A percentile compares a stretch with the other conserved stretches of the same genome.
Conservation (phyloP, 2,329 filamentous ascomycete species). For the Rhinocladiella similis region DNA sequence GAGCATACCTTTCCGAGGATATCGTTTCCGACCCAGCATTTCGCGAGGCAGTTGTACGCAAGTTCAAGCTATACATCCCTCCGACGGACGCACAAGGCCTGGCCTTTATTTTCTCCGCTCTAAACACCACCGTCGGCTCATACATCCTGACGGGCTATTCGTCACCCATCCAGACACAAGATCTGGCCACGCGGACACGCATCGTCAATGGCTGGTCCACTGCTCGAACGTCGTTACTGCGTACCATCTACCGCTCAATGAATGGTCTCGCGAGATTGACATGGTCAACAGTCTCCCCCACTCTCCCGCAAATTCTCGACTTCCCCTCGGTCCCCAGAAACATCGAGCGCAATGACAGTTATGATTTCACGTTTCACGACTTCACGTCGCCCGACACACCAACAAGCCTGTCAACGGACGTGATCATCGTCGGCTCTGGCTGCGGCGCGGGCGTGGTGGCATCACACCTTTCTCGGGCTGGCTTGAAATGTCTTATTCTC, state of each 20-base stretch:
- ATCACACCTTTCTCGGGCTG: slow-evolving; percentile 50
- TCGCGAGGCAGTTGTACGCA: slow-evolving; percentile 48
- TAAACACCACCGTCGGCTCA: slow-evolving; percentile 58
- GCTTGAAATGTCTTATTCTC: slow-evolving; percentile 71
- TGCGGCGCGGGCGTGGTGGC: slow-evolving; percentile 75
- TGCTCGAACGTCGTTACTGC: slow-evolving; percentile 54
- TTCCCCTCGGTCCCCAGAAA: slow-evolving; percentile 57
- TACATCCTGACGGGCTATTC: slow-evolving; percentile 58
- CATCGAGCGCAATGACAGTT: slow-evolving; percentile 52
- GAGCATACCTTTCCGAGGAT: slow-evolving; percentile 50
- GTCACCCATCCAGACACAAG: slow-evolving; percentile 55
- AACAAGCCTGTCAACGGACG: slow-evolving; percentile 67
- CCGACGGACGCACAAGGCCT: slow-evolving; percentile 51
- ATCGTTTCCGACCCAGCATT: slow-evolving; percentile 52
- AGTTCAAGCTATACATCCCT: slow-evolving; percentile 51
- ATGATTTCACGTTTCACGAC: slow-evolving; percentile 59
- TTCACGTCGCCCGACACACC: slow-evolving; percentile 53
- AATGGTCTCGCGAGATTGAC: slow-evolving; percentile 51
- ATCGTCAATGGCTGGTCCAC: slow-evolving; percentile 55
- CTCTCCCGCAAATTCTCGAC: slow-evolving; percentile 51
- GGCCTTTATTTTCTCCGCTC: slow-evolving; percentile 52
- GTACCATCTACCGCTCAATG: slow-evolving; percentile 51
- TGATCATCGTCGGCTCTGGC: slow-evolving; percentile 83
- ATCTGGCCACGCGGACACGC: slow-evolving; percentile 54
- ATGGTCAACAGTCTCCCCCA: slow-evolving; percentile 56